Evolutionary conservation across 257 asterid species (phyloP).

Genomic region (Nicotiana tomentosiformis): DNA sequence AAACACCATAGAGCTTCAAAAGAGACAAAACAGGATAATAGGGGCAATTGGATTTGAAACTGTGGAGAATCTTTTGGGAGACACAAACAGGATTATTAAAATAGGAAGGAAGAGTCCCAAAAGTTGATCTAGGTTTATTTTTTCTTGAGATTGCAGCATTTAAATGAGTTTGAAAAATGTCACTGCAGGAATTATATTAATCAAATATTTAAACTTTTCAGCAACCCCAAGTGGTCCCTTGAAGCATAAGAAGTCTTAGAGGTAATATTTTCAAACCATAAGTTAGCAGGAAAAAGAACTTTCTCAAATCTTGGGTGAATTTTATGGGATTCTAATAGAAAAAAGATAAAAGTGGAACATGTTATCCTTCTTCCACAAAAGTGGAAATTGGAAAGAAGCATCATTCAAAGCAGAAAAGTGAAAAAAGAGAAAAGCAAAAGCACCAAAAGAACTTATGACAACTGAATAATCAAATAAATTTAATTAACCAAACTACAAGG

Average conservation of each 20-base stretch:
- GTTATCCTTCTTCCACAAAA: constrained; percentile 29
- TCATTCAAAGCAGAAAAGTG: constrained; percentile 29
- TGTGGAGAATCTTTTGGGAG: constrained; percentile 5
- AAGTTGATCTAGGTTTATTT: neutral
- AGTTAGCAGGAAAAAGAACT: constrained; percentile 10
- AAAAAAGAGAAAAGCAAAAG: constrained; percentile 23
- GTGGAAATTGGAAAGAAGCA: constrained; percentile 37
- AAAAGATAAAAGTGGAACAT: constrained; percentile 21
- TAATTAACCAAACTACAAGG: neutral
- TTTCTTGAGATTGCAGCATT: constrained; percentile 4
- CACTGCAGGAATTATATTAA: neutral
- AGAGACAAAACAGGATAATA: constrained; percentile 2
- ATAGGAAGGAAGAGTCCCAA: constrained; percentile 4
- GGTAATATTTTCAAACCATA: neutral
- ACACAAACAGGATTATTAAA: neutral
- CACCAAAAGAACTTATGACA: constrained; percentile 13
- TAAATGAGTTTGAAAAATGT: neutral
- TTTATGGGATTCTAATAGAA: constrained; percentile 23
- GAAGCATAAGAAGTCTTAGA: neutral
- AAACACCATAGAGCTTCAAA: constrained; percentile 4
- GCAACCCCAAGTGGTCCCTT: constrained; percentile 7
- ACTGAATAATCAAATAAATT: constrained; percentile 10
- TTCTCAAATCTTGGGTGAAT: constrained; percentile 8
- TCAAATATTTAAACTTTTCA: neutral
- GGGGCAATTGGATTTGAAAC: neutral